These are phyloP conservation scores for Pichia cabralensis DNA, from an alignment of 805 yeast genomes.

Conservation along the genomic window DNA sequence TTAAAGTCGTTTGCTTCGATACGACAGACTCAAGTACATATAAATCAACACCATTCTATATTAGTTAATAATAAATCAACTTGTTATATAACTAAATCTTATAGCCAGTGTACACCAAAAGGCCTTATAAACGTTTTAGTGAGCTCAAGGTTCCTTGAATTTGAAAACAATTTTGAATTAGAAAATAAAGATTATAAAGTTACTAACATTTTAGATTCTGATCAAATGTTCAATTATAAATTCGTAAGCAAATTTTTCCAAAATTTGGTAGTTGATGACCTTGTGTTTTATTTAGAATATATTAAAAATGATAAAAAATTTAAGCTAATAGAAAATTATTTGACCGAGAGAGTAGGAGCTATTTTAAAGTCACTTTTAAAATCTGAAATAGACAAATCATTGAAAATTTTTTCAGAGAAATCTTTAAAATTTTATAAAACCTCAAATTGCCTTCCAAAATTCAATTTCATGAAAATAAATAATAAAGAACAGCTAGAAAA, in stretches of 20 bases:
- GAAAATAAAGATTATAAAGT: not conserved
- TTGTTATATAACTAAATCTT: constrained; percentile 1
- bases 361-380: no score
- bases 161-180: not conserved
- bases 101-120: constrained; percentile 1
- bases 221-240: constrained; percentile 5
- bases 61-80: not conserved
- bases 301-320: not conserved
- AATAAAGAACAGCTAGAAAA: not conserved
- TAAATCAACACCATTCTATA: constrained; percentile 1
- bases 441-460: not conserved
- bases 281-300: constrained; percentile 3
- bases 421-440: constrained; percentile 4
- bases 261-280: not conserved
- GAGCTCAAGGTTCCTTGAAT: constrained; percentile 1
- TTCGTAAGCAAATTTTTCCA: constrained; percentile 1
- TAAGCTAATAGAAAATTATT: not conserved
- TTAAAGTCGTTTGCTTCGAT: constrained; percentile 1
- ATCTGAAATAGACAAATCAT: not conserved
- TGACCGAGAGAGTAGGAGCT: no score
- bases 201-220: constrained; percentile 1
- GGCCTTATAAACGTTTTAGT: constrained; percentile 2
- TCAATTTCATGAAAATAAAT: constrained; percentile 1
- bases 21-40: no score
- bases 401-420: not conserved